Evolutionary conservation across 129 eudicot genomes (phyloP).

Genomic region (Lactuca sativa): DNA sequence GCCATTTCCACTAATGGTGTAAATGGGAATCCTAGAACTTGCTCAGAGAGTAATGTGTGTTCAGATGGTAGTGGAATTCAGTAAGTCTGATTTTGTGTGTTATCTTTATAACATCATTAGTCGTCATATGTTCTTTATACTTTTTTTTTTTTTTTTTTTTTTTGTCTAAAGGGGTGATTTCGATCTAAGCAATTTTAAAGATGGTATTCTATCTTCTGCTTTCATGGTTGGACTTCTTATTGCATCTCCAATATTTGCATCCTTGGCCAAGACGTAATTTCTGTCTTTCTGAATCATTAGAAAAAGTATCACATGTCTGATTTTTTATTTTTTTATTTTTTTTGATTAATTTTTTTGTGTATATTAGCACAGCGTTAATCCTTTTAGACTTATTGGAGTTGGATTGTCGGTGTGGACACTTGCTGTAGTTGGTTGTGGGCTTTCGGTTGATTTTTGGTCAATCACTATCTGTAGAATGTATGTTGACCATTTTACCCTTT

Average conservation of each 20-base stretch:
- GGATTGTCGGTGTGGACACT: constrained; percentile 90
- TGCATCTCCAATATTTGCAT: constrained; percentile 93
- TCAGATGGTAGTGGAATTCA: constrained; percentile 87
- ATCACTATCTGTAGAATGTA: constrained; percentile 82
- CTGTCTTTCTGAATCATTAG: constrained; percentile 1
- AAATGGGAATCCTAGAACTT: constrained; percentile 64
- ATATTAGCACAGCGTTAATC: constrained; percentile 64
- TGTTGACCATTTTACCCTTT: constrained; percentile 33
- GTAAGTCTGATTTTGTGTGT: constrained; percentile 39
- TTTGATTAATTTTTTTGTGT: constrained; percentile 20
- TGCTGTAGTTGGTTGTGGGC: constrained; percentile 81
- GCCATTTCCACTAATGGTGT: constrained; percentile 93
- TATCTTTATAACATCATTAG: constrained; percentile 14
- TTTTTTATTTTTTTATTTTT: not conserved
- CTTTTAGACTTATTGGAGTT: constrained; percentile 95
- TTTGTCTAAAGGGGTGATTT: constrained; percentile 64
- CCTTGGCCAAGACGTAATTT: constrained; percentile 77
- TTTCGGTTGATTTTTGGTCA: constrained; percentile 82
- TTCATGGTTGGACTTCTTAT: constrained; percentile 96
- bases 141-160: not conserved
- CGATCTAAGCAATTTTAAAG: constrained; percentile 70
- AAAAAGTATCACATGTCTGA: not conserved
- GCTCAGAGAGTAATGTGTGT: constrained; percentile 56
- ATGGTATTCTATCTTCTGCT: constrained; percentile 91
- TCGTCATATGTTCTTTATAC: not conserved